Evolutionary conservation across 1,284 basidiomycete genomes (phyloP).

Genomic region (Cryptococcus jaspeensis): DNA sequence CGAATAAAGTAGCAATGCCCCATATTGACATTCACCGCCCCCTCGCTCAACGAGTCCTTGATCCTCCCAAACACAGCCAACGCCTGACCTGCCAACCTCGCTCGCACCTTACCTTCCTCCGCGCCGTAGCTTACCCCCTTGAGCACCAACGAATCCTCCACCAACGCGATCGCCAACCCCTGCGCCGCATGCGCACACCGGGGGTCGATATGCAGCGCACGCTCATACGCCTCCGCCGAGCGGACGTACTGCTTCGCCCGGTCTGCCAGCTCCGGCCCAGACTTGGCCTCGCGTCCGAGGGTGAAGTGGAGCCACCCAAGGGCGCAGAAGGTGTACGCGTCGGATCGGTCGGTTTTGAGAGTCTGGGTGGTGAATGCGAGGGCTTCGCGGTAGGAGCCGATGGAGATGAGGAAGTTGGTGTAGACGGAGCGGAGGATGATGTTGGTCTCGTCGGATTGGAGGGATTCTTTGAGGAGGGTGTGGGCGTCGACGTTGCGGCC

Average conservation of each 20-base stretch:
- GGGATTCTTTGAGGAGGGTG: constrained; percentile 78
- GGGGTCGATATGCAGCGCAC: constrained; percentile 76
- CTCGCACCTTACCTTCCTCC: constrained; percentile 62
- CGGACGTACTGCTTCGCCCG: constrained; percentile 73
- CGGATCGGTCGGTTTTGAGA: constrained; percentile 76
- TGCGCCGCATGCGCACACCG: constrained; percentile 86
- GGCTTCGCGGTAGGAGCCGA: constrained; percentile 61
- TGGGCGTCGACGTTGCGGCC: constrained; percentile 77
- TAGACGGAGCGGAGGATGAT: constrained; percentile 68
- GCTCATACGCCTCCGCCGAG: constrained; percentile 85
- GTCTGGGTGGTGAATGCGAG: constrained; percentile 82
- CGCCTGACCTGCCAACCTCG: constrained; percentile 75
- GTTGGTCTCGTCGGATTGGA: constrained; percentile 47
- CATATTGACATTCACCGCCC: constrained; percentile 89
- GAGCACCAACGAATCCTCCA: constrained; percentile 76
- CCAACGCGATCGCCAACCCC: constrained; percentile 85
- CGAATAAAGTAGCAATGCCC: constrained; percentile 88
- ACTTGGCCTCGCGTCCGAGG: constrained; percentile 65
- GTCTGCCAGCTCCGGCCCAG: constrained; percentile 61
- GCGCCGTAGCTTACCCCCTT: constrained; percentile 18
- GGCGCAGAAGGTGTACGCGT: constrained; percentile 86
- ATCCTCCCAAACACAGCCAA: constrained; percentile 84
- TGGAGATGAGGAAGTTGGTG: constrained; percentile 71
- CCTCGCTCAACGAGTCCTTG: constrained; percentile 76
- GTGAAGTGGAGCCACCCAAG: constrained; percentile 80